phyloP scores from a whole-genome alignment of 2,329 filamentous ascomycete species.

The Neonectria ditissima region DNA sequence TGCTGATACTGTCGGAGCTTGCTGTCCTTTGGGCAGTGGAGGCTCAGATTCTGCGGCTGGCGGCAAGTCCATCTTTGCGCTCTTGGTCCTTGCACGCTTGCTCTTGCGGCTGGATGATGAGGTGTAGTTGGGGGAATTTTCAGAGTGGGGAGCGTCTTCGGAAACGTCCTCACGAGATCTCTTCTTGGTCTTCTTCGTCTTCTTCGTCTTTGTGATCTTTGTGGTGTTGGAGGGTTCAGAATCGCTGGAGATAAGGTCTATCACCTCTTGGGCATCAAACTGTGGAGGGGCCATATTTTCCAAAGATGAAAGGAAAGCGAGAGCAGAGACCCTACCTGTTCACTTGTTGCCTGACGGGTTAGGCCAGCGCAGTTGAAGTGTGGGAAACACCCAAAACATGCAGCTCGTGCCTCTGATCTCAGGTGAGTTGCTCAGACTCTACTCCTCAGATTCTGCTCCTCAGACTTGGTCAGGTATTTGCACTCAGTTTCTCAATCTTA shows the following conservation, averaged over 20 bases:
- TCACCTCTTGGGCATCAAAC: slow-evolving; percentile 39
- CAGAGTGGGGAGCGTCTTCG: slow-evolving; percentile 38
- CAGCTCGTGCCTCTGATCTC: background rate
- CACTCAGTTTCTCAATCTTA: background rate
- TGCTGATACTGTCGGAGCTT: slow-evolving; percentile 7
- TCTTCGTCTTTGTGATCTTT: slow-evolving; percentile 46
- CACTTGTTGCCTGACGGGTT: background rate
- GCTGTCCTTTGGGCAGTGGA: background rate
- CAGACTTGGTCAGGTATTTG: background rate
- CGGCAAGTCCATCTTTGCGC: slow-evolving; percentile 31
- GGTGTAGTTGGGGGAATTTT: slow-evolving; percentile 15
- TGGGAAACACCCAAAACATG: background rate
- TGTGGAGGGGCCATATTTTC: slow-evolving; percentile 33
- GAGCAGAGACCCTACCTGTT: slow-evolving; percentile 20
- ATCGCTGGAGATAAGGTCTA: slow-evolving; percentile 42
- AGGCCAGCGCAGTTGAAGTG: background rate
- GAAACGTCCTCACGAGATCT: slow-evolving; percentile 43
- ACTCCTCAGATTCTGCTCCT: background rate
- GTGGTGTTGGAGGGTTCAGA: slow-evolving; percentile 38
- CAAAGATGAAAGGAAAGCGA: slow-evolving; percentile 12
- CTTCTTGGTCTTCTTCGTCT: slow-evolving; percentile 38
- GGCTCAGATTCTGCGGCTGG: slow-evolving; percentile 16
- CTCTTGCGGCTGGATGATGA: slow-evolving; percentile 27
- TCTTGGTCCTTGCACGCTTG: slow-evolving; percentile 44
- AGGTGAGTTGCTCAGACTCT: background rate